Percentiles rank a stretch among this genome's conserved stretches.
phyloP scores from a whole-genome alignment of 1,284 basidiomycete genomes.

The Prillingera fragicola region DNA sequence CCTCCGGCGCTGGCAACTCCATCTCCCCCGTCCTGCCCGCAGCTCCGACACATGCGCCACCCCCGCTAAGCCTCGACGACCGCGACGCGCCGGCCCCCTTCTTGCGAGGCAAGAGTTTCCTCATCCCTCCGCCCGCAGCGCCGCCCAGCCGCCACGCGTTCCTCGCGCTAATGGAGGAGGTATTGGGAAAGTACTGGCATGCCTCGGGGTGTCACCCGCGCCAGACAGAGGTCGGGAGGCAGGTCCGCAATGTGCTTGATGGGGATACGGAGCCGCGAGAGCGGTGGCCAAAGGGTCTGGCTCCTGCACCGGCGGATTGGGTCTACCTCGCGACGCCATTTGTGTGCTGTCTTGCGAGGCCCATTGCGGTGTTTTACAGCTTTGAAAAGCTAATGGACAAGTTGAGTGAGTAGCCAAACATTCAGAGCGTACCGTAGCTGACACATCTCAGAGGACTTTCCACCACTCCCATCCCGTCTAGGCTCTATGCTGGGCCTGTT shows the following conservation, averaged over 20 bases:
- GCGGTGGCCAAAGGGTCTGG: constrained; percentile 5
- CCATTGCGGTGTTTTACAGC: constrained; percentile 35
- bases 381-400: constrained; percentile 39
- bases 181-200: constrained; percentile 41
- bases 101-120: constrained; percentile 15
- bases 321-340: constrained; percentile 43
- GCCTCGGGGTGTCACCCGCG: constrained; percentile 21
- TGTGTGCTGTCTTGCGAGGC: constrained; percentile 35
- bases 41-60: not conserved
- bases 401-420: constrained; percentile 39
- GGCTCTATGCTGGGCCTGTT: constrained; percentile 42
- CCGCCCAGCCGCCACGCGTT: constrained; percentile 36
- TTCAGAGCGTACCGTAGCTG: not conserved
- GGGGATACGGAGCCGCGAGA: constrained; percentile 1
- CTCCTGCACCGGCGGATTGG: constrained; percentile 32
- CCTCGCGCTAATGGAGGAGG: constrained; percentile 36
- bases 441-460: constrained; percentile 25
- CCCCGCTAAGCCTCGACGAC: constrained; percentile 13
- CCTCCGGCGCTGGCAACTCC: not conserved
- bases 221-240: constrained; percentile 3
- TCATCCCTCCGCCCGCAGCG: constrained; percentile 35
- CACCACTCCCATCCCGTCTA: constrained; percentile 36
- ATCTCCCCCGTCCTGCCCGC: not conserved
- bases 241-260: not conserved
- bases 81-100: not conserved